Evolutionary conservation across 371 early-diverging fungal genomes (phyloP).

Genomic region (Mucor circinelloides): DNA sequence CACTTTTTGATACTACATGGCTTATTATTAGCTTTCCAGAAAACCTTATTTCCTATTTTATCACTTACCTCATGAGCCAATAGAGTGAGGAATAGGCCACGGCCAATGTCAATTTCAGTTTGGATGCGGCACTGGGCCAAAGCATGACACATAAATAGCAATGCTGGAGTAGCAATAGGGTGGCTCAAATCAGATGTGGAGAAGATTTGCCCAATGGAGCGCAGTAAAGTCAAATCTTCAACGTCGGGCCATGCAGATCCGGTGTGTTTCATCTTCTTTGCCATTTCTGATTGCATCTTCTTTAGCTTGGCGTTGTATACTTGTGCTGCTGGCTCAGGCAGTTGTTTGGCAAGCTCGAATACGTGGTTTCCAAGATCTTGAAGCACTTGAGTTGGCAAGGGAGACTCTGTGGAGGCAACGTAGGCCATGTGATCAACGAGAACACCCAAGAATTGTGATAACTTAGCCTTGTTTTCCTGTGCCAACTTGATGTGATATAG

Average conservation of each 20-base stretch:
- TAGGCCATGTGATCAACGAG: conserved; percentile 73
- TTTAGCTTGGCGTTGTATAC: conserved; percentile 44
- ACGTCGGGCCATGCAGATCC: conserved; percentile 50
- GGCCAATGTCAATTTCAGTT: conserved; percentile 64
- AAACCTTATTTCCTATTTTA: background rate
- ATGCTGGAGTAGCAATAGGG: conserved; percentile 84
- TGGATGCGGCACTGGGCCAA: conserved; percentile 66
- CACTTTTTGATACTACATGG: conserved; percentile 63
- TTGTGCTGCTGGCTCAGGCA: conserved; percentile 48
- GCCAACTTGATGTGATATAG: conserved; percentile 80
- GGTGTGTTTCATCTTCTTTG: conserved; percentile 36
- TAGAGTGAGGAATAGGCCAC: conserved; percentile 77
- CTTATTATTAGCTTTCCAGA: background rate
- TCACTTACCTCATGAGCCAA: conserved; percentile 65
- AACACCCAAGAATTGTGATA: conserved; percentile 60
- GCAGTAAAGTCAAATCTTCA: conserved; percentile 64
- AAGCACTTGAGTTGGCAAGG: conserved; percentile 50
- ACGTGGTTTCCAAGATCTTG: conserved; percentile 58
- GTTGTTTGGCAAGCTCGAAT: conserved; percentile 58
- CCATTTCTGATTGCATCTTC: conserved; percentile 45
- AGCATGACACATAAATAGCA: conserved; percentile 74
- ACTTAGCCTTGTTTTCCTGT: conserved; percentile 75
- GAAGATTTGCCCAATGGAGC: conserved; percentile 71
- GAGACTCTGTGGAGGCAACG: conserved; percentile 49
- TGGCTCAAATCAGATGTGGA: conserved; percentile 90